These are phyloP conservation scores for Apiotrichum gamsii DNA, from an alignment of 1,284 basidiomycete genomes.

Conservation along the genomic window DNA sequence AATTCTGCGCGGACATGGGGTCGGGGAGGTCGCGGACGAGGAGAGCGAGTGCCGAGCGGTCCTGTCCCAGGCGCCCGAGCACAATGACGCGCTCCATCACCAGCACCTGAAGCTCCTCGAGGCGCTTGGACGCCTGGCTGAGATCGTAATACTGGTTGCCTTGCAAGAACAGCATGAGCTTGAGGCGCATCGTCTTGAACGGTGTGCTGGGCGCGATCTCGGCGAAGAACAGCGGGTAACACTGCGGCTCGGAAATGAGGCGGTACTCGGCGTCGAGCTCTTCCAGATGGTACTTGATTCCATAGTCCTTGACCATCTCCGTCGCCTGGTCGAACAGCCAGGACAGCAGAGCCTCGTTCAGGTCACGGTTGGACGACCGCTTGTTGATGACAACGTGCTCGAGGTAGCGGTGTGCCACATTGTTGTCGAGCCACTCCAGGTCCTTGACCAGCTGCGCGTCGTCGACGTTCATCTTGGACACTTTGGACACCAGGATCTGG, in stretches of 20 bases:
- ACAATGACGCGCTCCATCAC: conserved; percentile 70
- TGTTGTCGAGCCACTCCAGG: conserved; percentile 40
- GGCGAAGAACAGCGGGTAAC: conserved; percentile 40
- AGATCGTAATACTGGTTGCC: conserved; percentile 64
- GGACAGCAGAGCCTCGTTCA: conserved; percentile 38
- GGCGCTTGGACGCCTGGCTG: conserved; percentile 49
- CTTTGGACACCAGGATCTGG: conserved; percentile 51
- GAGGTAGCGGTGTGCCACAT: conserved; percentile 62
- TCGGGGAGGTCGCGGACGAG: conserved; percentile 69
- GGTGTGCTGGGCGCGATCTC: conserved; percentile 58
- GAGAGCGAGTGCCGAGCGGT: conserved; percentile 59
- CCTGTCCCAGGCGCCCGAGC: conserved; percentile 66
- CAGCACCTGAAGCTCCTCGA: conserved; percentile 49
- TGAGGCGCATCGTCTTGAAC: conserved; percentile 65
- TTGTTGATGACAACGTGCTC: conserved; percentile 71
- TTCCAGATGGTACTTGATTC: conserved; percentile 45
- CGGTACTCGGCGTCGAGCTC: conserved; percentile 46
- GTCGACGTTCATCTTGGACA: conserved; percentile 52
- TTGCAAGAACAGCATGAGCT: conserved; percentile 69
- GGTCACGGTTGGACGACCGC: conserved; percentile 46
- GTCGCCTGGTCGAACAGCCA: conserved; percentile 30
- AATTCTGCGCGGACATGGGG: conserved; percentile 67
- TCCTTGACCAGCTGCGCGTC: conserved; percentile 41
- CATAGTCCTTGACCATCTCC: conserved; percentile 36
- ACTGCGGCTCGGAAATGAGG: conserved; percentile 30